These are phyloP conservation scores for Leccinum pellstonianum DNA, from an alignment of 768 basidiomycete genomes.

Conservation along the genomic window DNA sequence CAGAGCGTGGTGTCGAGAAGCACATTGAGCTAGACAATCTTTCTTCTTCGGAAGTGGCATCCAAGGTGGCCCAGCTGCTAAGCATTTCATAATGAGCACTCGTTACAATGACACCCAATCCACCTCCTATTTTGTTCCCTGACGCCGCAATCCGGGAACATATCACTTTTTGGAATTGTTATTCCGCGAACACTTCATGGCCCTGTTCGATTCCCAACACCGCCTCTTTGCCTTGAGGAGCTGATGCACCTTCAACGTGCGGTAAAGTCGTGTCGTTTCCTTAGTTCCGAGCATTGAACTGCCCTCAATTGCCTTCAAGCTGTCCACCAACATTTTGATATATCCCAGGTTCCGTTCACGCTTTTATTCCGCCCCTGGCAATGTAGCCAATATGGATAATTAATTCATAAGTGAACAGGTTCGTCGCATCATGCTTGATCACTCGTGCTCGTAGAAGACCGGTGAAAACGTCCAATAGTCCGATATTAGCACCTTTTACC, in stretches of 20 bases:
- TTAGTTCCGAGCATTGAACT: conserved; percentile 7
- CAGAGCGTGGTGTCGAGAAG: conserved; percentile 79
- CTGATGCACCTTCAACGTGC: conserved; percentile 10
- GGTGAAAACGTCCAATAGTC: not conserved
- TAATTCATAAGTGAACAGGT: not conserved
- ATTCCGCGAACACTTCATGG: not conserved
- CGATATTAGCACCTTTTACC: not conserved
- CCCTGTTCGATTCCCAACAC: conserved; percentile 11
- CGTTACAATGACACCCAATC: conserved; percentile 7
- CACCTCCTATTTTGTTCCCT: not conserved
- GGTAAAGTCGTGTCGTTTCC: conserved; percentile 21
- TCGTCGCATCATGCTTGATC: not conserved
- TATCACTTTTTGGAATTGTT: not conserved
- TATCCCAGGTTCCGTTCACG: conserved; percentile 2
- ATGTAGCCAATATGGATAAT: not conserved
- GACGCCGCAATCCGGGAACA: not conserved
- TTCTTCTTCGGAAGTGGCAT: conserved; percentile 66
- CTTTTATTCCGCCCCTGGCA: not conserved
- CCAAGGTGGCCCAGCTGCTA: conserved; percentile 66
- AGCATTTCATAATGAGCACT: conserved; percentile 23
- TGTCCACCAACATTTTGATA: not conserved
- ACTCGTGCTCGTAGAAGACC: not conserved
- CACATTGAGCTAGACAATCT: conserved; percentile 80
- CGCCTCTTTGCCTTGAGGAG: conserved; percentile 23
- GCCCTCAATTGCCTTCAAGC: conserved; percentile 3